Evolutionary conservation across 176 grass and related monocot genomes (phyloP), one percentile per base, ranked within the genome.

Genomic region (Areca catechu): DNA sequence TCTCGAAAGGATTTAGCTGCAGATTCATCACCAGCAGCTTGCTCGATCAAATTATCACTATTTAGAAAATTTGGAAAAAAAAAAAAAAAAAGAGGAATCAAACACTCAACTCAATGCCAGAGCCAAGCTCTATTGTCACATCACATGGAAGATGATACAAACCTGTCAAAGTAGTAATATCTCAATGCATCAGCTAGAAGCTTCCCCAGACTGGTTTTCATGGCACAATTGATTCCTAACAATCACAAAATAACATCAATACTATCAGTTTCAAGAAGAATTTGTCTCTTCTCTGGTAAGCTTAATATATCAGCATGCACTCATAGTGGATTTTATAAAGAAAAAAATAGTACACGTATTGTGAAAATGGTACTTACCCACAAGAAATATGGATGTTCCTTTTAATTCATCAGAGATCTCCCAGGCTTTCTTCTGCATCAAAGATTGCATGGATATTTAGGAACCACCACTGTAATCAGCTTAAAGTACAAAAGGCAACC

Each of bases 101-200:
- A 24, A 9, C 59, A 56, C 56, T 54, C 65, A 53, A 14, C 22
- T 54, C 2, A 59, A 53, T 49, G 21, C 69, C 57, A 37, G 17
- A 34, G 4, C 7, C 5, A 47, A 12, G 19, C 19, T 53, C 20
- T 1, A 2, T 43, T 43, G 34, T 2, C 34, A 12, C 10, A 49
- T 2, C 34, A 12, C 10, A 49, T 50, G 56, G 29, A 62, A 22
- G 28, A 56, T 62, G 16, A 69, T 50, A 10, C 9, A 58, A 51
- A 83, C 80, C 80, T 78, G 69, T 85, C 83, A 50, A 98, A 82
- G 76, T 85, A 97, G 69, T 75, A 89, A 70, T 97, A 97, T 63
- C 80, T 77, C 69, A 97, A 85, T 48, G 83, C 65, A 74, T 89
- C 87, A 24, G 85, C 90, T 2, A 95, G 74, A 48, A 88, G 76